Base-by-base conservation (phyloP, 2,329 filamentous ascomycete genomes). In the Claviceps purpurea region DNA sequence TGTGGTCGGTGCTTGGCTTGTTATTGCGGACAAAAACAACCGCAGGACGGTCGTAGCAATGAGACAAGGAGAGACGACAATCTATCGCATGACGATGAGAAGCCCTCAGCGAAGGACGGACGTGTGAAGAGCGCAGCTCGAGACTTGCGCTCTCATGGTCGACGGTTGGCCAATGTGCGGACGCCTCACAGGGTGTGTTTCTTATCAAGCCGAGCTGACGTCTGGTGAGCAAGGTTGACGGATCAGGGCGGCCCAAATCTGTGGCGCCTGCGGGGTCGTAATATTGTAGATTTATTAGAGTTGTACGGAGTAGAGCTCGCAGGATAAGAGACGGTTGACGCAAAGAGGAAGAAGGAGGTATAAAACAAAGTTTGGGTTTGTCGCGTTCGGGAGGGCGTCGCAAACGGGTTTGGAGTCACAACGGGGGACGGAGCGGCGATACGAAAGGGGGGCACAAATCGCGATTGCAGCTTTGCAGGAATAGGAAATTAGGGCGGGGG, bases 51-150 rank as follows among this genome's bases (percentile, higher is more conserved):
- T 16, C 40, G 30, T 26, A 30, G 49, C 41, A 45, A 50, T 50
- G 30, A 8, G n/a, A 20, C 20, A 20, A 10, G 16, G 16, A 43
- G 24, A 49, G 22, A 34, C 6, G 11, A 34, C 30, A 20, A 34
- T 22, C 40, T 54, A 52, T 52, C 42, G 53, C 53, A 54, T 54
- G 50, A 40, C 51, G 38, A 30, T 14, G 38, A 44, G 22, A 11
- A 39, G 47, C 30, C 43, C 24, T 50, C 47, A 54, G 38, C 53
- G 53, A 52, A 50, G 30, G 43, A 38, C 26, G 39, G 50, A 43
- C n/a, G 53, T 41, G 47, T 37, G 24, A 45, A n/a, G 18, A 47
- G 41, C 39, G 50, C 34, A 37, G 50, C 22, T 34, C 42, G 42
- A 41, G 40, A 30, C 30, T 41, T 40, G 53, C 43, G 41, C 43